A percentile compares a stretch with the other conserved stretches of the same genome.
Evolutionary conservation across 1,139 yeast species (phyloP).

Genomic region (Zhuliangozyma parablackwelliae): DNA sequence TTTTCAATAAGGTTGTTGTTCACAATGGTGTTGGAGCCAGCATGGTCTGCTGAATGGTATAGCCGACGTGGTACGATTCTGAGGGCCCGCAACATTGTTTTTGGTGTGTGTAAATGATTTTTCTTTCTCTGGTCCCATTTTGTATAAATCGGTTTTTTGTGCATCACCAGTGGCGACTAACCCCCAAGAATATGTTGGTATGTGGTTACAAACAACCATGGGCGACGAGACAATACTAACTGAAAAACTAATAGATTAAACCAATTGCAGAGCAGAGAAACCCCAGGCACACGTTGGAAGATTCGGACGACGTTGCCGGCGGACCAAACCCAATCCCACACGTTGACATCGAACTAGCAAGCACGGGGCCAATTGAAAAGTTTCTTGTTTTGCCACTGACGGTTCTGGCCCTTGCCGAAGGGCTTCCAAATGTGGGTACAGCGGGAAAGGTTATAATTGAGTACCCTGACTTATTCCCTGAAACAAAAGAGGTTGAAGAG

Average conservation of each 20-base stretch:
- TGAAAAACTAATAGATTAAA: constrained; percentile 38
- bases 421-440: constrained; percentile 12
- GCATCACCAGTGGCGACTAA: background rate
- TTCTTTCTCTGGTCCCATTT: background rate
- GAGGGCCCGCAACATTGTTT: no score
- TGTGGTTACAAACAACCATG: background rate
- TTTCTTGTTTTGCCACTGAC: constrained; percentile 27
- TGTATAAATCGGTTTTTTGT: background rate
- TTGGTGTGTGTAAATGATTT: no score
- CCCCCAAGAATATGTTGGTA: constrained; percentile 4
- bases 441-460: constrained; percentile 21
- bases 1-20: constrained; percentile 28
- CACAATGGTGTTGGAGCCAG: constrained; percentile 29
- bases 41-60: constrained; percentile 38
- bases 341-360: constrained; percentile 9
- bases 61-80: constrained; percentile 1
- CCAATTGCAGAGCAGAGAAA: constrained; percentile 50
- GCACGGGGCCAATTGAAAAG: constrained; percentile 8
- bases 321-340: constrained; percentile 12
- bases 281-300: constrained; percentile 51
- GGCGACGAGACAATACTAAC: constrained; percentile 1
- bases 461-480: constrained; percentile 17
- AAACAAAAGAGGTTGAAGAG: constrained; percentile 23
- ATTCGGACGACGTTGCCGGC: constrained; percentile 29
- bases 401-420: constrained; percentile 20